Percentiles rank a stretch among this genome's conserved stretches.
phyloP scores from a whole-genome alignment of 371 early-diverging fungal species.

The Mucor circinelloides region DNA sequence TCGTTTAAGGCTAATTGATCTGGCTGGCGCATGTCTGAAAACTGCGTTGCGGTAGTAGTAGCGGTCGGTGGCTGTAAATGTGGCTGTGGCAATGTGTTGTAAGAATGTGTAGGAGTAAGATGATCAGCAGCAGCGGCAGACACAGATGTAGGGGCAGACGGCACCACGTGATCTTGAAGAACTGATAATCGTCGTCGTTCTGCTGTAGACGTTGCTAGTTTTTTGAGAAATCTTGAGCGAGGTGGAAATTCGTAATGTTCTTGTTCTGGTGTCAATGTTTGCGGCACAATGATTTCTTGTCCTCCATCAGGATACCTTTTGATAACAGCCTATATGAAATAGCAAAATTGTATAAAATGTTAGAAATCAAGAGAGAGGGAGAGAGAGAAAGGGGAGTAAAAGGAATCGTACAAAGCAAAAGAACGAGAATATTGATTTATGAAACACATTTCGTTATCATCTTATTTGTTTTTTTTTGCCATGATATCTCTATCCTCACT shows the following conservation, averaged over 20 bases:
- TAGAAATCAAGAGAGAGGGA: background rate
- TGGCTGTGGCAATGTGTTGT: background rate
- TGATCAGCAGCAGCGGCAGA: background rate
- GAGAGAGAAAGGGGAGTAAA: background rate
- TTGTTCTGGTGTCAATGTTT: constrained; percentile 49
- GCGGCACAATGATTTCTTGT: constrained; percentile 50
- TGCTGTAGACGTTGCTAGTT: constrained; percentile 36
- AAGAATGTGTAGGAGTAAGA: constrained; percentile 8
- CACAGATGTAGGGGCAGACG: constrained; percentile 1
- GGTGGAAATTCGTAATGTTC: constrained; percentile 53
- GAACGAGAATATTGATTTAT: constrained; percentile 11
- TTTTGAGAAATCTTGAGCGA: constrained; percentile 43
- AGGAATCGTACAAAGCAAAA: background rate
- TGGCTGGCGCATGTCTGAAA: constrained; percentile 17
- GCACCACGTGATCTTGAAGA: constrained; percentile 11
- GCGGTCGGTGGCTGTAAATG: background rate
- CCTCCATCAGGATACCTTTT: constrained; percentile 45
- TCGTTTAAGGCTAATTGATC: constrained; percentile 39
- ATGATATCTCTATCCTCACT: constrained; percentile 2
- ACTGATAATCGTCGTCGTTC: constrained; percentile 25
- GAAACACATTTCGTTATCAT: constrained; percentile 14
- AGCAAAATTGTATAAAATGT: background rate
- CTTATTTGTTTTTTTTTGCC: background rate
- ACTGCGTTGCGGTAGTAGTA: background rate
- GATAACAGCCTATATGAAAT: constrained; percentile 34